Conservation (phyloP, 352 stramenopile species). For the Phytophthora gonapodyides region DNA sequence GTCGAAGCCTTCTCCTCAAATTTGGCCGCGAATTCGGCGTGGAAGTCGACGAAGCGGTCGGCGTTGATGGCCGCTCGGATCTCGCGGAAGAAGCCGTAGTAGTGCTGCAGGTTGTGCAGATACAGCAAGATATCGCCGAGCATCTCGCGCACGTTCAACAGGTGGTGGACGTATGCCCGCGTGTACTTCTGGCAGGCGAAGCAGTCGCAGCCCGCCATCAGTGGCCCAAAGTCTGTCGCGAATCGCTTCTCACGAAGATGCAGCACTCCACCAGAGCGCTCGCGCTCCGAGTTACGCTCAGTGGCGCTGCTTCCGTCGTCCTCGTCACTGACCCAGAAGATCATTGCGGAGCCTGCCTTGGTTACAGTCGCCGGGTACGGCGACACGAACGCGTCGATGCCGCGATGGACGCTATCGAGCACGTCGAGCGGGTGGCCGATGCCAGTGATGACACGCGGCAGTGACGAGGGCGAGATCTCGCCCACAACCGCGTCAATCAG, state of each 20-base stretch:
- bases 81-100: slow-evolving; percentile 69
- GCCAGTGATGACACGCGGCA: slow-evolving; percentile 69
- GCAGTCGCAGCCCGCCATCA: slow-evolving; percentile 70
- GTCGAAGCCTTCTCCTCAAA: slow-evolving; percentile 55
- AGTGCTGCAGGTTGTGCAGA: slow-evolving; percentile 84
- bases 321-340: slow-evolving; percentile 65
- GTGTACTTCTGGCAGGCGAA: slow-evolving; percentile 78
- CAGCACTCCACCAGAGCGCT: slow-evolving; percentile 56
- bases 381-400: slow-evolving; percentile 75
- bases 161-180: slow-evolving; percentile 92
- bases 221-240: slow-evolving; percentile 61
- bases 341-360: slow-evolving; percentile 49
- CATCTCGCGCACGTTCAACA: slow-evolving; percentile 93
- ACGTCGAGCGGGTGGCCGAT: slow-evolving; percentile 72
- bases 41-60: slow-evolving; percentile 50
- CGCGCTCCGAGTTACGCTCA: slow-evolving; percentile 27
- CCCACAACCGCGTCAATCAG: slow-evolving; percentile 56
- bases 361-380: slow-evolving; percentile 61
- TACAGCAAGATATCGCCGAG: slow-evolving; percentile 92
- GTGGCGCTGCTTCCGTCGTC: slow-evolving; percentile 16
- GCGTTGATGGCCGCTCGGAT: slow-evolving; percentile 56
- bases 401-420: slow-evolving; percentile 50
- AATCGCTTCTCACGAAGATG: slow-evolving; percentile 72
- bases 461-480: slow-evolving; percentile 32
- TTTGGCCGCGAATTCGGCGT: slow-evolving; percentile 41